These are phyloP conservation scores for Neophaeococcomyces mojaviensis DNA, from an alignment of 2,329 filamentous ascomycete species.

Conservation along the genomic window DNA sequence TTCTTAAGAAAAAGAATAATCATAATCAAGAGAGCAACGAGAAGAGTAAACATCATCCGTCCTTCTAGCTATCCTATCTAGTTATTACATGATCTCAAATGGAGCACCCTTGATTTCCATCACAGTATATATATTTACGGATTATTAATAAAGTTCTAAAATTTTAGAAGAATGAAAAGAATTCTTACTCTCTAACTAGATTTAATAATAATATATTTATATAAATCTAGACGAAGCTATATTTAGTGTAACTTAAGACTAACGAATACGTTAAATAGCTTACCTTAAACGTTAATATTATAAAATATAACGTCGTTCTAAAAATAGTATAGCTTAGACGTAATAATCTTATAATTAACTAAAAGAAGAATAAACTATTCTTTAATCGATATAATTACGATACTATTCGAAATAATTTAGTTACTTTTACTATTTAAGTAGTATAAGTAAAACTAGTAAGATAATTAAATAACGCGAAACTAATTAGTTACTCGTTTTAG, in stretches of 20 bases:
- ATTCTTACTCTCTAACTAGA: not conserved
- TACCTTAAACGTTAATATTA: not conserved
- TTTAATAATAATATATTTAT: not conserved
- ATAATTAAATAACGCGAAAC: not conserved
- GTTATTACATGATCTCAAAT: too few relatives aligned
- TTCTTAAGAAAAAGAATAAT: too few relatives aligned
- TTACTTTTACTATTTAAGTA: not conserved
- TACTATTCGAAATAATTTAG: not conserved
- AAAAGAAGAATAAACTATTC: not conserved
- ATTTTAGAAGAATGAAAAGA: not conserved
- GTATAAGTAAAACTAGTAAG: not conserved
- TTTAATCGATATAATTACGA: not conserved
- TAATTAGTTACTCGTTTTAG: not conserved
- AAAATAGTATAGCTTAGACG: slow-evolving; percentile 2
- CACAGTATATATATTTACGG: not conserved
- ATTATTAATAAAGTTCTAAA: not conserved
- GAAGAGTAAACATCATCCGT: too few relatives aligned
- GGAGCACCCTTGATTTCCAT: too few relatives aligned
- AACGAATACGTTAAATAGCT: not conserved
- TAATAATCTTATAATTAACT: not conserved
- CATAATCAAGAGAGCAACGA: too few relatives aligned
- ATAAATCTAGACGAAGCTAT: not conserved
- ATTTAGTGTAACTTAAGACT: not conserved
- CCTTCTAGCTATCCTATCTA: too few relatives aligned
- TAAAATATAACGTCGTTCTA: not conserved